phyloP scores from a whole-genome alignment of 257 asterid genomes.

The Cynanchum wilfordii region DNA sequence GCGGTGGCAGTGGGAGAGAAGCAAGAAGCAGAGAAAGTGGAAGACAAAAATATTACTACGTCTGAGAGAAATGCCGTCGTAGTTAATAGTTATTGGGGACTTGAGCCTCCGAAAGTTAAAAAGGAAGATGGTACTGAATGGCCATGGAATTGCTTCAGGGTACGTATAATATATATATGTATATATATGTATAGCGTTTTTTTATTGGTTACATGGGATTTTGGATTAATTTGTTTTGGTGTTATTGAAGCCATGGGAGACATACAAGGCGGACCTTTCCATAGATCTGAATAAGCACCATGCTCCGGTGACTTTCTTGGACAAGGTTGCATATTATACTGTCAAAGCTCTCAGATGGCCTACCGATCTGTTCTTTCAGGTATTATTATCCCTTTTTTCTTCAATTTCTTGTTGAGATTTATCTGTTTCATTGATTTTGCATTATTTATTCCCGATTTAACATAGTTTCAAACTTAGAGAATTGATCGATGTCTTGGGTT shows the following conservation, averaged over 20 bases:
- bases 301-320: conserved; percentile 59
- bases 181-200: background rate
- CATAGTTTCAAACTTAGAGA: no score
- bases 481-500: no score
- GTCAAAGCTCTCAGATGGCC: conserved; percentile 68
- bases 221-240: background rate
- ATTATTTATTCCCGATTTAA: no score
- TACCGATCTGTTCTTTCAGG: conserved; percentile 79
- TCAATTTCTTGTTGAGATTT: background rate
- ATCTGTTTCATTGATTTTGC: no score
- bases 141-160: conserved; percentile 76
- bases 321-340: conserved; percentile 62
- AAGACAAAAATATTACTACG: conserved; percentile 2
- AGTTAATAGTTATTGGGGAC: conserved; percentile 66
- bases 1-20: conserved; percentile 50
- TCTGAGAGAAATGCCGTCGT: conserved; percentile 25
- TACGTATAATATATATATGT: conserved; percentile 9
- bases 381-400: background rate
- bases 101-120: conserved; percentile 39
- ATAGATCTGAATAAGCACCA: conserved; percentile 73
- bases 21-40: conserved; percentile 19
- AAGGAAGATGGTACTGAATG: conserved; percentile 73
- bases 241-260: conserved; percentile 41
- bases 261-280: conserved; percentile 47
- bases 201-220: background rate